Base-by-base conservation (phyloP, 208 protist species). In the Tetramitus jugosus region DNA sequence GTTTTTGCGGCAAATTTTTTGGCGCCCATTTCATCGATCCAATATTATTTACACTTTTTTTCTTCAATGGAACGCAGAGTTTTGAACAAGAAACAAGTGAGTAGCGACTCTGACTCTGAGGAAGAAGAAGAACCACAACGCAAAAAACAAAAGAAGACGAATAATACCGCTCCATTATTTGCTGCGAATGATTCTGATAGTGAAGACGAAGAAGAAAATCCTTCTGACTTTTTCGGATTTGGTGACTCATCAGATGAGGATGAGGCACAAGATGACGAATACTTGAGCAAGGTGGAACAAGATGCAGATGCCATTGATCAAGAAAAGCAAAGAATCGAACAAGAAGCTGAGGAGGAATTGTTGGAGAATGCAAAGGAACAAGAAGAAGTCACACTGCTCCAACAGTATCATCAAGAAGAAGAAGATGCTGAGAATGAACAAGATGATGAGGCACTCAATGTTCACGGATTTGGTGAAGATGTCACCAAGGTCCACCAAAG, bases 401-500 rank as follows among this genome's bases (percentile, higher is more conserved):
- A 61, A 61, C n/a, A n/a, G n/a, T n/a, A n/a, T n/a, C n/a, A n/a
- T n/a, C n/a, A 78, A 10, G 81, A 80, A 4, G 68, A 40, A 23
- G 65, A 76, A 8, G 56, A 4, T 29, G 65, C 33, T 10, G 23
- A 29, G 3, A 49, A 76, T 7, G 78, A 78, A 10, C 53, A 77
- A 31, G 74, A 65, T 7, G 10, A 40, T 37, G 53, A n/a, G 53
- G n/a, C 53, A n/a, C 26, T n/a, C n/a, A n/a, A n/a, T 61, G n/a
- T 61, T 61, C 53, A 26, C 26, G 53, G 53, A 61, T 26, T 61
- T 61, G 26, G 26, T 26, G 65, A 31, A 53, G 87, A 92, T 62
- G 64, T 91, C 0, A 61, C 46, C 13, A 52, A 76, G 14, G 69
- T 91, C 1, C 79, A 87, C 49, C 81, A 93, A 67, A 92, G 95